A percentile compares a stretch with the other conserved stretches of the same genome.
phyloP scores from a whole-genome alignment of 1,284 basidiomycete genomes.

The Microbotryomycetes sp. region DNA sequence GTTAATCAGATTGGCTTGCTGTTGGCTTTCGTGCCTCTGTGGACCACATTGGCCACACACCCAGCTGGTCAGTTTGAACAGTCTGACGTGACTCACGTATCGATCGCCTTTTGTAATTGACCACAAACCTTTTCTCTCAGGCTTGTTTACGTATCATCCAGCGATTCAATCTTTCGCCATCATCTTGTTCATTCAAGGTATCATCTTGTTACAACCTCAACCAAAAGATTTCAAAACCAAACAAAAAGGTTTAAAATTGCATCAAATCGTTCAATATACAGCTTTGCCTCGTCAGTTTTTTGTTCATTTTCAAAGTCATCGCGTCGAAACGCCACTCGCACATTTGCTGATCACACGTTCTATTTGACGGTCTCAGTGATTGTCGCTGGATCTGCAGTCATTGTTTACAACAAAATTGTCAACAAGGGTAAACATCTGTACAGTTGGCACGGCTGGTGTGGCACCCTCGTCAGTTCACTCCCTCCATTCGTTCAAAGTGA shows the following conservation, averaged over 20 bases:
- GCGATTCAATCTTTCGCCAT: slow-evolving; percentile 29
- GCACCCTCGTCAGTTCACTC: slow-evolving; percentile 14
- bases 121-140: slow-evolving; percentile 10
- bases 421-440: slow-evolving; percentile 30
- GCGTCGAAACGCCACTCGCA: neutral
- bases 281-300: slow-evolving; percentile 13
- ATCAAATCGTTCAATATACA: slow-evolving; percentile 32
- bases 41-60: neutral
- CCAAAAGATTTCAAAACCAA: slow-evolving; percentile 21
- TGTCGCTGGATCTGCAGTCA: slow-evolving; percentile 27
- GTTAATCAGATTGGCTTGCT: neutral
- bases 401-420: slow-evolving; percentile 35
- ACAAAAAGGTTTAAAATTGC: slow-evolving; percentile 27
- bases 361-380: slow-evolving; percentile 1
- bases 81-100: too few relatives aligned
- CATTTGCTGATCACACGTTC: neutral
- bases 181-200: slow-evolving; percentile 32
- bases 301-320: neutral
- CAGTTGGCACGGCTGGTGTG: slow-evolving; percentile 32
- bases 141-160: slow-evolving; percentile 35
- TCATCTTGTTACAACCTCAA: slow-evolving; percentile 33
- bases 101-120: too few relatives aligned
- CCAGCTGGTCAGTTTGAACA: neutral
- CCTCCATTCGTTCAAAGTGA: neutral
- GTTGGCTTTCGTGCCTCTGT: neutral